Percentiles rank a stretch among this genome's conserved stretches.
These are phyloP conservation scores for Choiromyces venosus DNA, from an alignment of 495 filamentous ascomycete species.

Conservation along the genomic window DNA sequence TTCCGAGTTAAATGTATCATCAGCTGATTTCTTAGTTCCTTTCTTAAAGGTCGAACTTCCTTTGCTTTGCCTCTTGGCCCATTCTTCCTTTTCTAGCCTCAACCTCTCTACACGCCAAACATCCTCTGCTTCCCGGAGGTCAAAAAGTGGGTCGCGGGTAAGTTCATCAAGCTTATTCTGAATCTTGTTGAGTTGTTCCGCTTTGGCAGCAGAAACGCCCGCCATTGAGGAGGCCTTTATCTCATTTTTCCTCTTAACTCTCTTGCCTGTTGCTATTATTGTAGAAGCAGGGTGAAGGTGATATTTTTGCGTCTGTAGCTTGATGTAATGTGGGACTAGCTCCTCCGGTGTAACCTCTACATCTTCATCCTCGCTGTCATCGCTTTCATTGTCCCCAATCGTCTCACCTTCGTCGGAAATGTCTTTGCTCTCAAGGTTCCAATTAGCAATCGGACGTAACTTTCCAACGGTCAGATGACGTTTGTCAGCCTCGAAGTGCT, in stretches of 20 bases:
- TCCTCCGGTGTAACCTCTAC: slow-evolving; percentile 65
- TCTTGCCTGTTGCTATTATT: slow-evolving; percentile 45
- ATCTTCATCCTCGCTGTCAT: slow-evolving; percentile 47
- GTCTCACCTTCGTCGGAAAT: slow-evolving; percentile 29
- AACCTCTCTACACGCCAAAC: slow-evolving; percentile 65
- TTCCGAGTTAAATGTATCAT: slow-evolving; percentile 6
- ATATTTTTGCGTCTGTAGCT: slow-evolving; percentile 65
- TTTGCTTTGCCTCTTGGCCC: slow-evolving; percentile 29
- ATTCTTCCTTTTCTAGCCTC: slow-evolving; percentile 58
- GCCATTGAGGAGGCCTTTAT: slow-evolving; percentile 30
- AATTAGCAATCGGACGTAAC: slow-evolving; percentile 26
- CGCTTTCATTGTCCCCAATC: slow-evolving; percentile 38
- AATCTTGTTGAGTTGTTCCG: slow-evolving; percentile 53
- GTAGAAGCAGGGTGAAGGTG: slow-evolving; percentile 60
- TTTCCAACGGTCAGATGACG: slow-evolving; percentile 19
- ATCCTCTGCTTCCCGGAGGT: slow-evolving; percentile 66
- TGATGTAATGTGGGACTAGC: slow-evolving; percentile 68
- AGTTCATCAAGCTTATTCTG: slow-evolving; percentile 67
- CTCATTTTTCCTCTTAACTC: slow-evolving; percentile 44
- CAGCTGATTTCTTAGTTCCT: not conserved
- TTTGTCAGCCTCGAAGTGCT: slow-evolving; percentile 9
- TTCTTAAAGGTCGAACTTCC: slow-evolving; percentile 16
- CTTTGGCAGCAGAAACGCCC: slow-evolving; percentile 40
- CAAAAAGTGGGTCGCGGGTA: slow-evolving; percentile 80
- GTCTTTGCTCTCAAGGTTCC: slow-evolving; percentile 42